A percentile compares a stretch with the other conserved stretches of the same genome.
These are phyloP conservation scores for Phaeolepiota aurea DNA, from an alignment of 768 basidiomycete genomes.

Conservation along the genomic window DNA sequence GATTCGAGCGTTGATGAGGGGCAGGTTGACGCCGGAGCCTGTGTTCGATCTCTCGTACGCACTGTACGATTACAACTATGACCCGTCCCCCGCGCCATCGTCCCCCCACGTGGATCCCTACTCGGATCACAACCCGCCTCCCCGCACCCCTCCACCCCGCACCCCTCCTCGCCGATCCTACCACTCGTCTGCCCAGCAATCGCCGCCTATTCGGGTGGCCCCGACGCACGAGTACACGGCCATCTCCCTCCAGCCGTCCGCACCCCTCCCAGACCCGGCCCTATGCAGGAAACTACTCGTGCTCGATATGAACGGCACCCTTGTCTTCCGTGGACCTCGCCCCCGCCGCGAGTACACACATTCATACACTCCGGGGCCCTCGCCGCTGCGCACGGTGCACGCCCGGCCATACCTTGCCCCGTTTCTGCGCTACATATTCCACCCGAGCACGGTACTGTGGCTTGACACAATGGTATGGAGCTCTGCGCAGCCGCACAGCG, in stretches of 20 bases:
- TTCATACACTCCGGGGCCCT: constrained; percentile 8
- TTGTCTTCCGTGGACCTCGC: constrained; percentile 48
- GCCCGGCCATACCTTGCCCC: constrained; percentile 60
- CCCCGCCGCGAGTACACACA: constrained; percentile 1
- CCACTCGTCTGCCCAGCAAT: constrained; percentile 3
- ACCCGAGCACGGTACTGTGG: constrained; percentile 50
- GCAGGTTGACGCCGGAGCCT: constrained; percentile 19
- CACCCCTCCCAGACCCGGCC: constrained; percentile 14
- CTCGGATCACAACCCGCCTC: neutral
- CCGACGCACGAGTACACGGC: constrained; percentile 24
- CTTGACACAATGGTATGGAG: constrained; percentile 87
- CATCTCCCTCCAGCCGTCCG: constrained; percentile 20
- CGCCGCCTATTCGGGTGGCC: constrained; percentile 5
- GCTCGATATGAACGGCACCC: constrained; percentile 70
- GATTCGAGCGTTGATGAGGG: too few species aligned
- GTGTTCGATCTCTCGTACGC: too few species aligned
- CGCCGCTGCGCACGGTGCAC: constrained; percentile 31
- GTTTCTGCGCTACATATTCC: constrained; percentile 59
- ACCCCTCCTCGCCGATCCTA: neutral
- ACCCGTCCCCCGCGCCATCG: neutral
- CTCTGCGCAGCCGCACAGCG: constrained; percentile 76
- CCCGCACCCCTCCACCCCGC: too few species aligned
- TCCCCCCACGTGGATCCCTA: neutral
- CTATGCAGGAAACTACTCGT: constrained; percentile 55
- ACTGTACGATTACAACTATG: neutral